Conservation (phyloP, 306 rosid genomes). For the Canavalia ensiformis region DNA sequence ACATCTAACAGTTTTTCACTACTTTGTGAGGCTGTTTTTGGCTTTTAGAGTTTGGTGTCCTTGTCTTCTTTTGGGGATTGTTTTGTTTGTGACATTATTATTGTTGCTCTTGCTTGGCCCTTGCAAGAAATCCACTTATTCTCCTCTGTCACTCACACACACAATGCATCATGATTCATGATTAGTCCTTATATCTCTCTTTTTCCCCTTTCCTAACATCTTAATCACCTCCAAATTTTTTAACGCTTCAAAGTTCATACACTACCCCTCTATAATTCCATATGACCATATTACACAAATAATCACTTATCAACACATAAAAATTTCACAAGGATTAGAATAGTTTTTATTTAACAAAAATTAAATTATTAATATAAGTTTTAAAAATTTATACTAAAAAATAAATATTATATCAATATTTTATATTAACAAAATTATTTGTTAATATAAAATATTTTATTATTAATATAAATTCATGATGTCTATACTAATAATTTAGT, state of each 20-base stretch:
- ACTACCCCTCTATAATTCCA: not conserved
- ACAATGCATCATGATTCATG: slow-evolving; percentile 56
- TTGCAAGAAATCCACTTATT: slow-evolving; percentile 67
- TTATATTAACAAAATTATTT: too few relatives aligned
- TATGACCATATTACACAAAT: not conserved
- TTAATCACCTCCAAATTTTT: slow-evolving; percentile 31
- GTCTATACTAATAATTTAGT: too few relatives aligned
- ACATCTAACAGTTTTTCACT: slow-evolving; percentile 36
- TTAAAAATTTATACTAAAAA: too few relatives aligned
- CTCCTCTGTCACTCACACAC: slow-evolving; percentile 49
- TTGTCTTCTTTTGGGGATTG: slow-evolving; percentile 66
- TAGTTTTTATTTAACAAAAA: not conserved
- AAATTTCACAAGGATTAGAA: too few relatives aligned
- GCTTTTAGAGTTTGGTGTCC: slow-evolving; percentile 64
- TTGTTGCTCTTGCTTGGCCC: slow-evolving; percentile 52
- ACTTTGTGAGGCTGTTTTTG: slow-evolving; percentile 60
- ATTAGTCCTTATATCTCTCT: slow-evolving; percentile 43
- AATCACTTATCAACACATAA: too few relatives aligned
- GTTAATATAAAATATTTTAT: too few relatives aligned
- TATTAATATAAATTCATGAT: too few relatives aligned
- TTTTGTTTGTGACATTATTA: slow-evolving; percentile 57
- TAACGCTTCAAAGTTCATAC: not conserved
- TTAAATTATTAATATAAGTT: too few relatives aligned
- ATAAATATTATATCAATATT: too few relatives aligned
- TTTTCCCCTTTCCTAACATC: slow-evolving; percentile 37